Conservation (phyloP, 2,329 filamentous ascomycete genomes). For the Talaromyces albobiverticillius region DNA sequence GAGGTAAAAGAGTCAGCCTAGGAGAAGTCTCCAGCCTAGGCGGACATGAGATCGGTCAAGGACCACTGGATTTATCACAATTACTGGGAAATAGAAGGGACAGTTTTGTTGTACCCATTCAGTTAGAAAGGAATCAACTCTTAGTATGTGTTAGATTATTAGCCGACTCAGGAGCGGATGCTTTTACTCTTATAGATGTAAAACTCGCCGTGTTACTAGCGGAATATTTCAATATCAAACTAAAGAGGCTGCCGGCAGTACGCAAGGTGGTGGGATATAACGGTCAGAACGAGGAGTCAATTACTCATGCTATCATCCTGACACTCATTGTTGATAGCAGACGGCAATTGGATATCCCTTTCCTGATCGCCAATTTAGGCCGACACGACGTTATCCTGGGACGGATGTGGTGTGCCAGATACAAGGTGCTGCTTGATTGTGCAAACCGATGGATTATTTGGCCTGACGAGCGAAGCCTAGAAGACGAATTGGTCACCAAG, state of each 20-base stretch:
- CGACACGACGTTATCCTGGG: conserved; percentile 1
- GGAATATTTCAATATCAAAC: neutral
- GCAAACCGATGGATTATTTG: neutral
- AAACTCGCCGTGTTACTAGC: neutral
- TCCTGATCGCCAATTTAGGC: neutral
- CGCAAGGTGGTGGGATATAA: neutral
- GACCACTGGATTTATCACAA: neutral
- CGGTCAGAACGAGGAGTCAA: neutral
- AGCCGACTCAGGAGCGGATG: conserved; percentile 9
- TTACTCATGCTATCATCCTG: neutral
- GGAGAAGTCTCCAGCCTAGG: conserved; percentile 14
- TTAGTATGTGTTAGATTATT: neutral
- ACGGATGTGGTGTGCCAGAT: neutral
- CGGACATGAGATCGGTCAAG: neutral
- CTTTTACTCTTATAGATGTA: neutral
- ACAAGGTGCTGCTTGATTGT: neutral
- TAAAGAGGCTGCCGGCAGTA: too few relatives aligned
- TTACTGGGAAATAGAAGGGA: neutral
- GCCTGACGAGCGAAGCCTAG: neutral
- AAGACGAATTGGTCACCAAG: neutral
- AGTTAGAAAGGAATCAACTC: conserved; percentile 9
- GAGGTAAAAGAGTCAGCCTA: conserved; percentile 11
- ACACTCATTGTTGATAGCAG: neutral
- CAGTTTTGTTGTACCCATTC: conserved; percentile 9
- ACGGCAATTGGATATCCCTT: neutral